A percentile compares a stretch with the other conserved stretches of the same genome.
These are phyloP conservation scores for Pseudocercospora pini-densiflorae DNA, from an alignment of 2,329 filamentous ascomycete species.

Conservation along the genomic window DNA sequence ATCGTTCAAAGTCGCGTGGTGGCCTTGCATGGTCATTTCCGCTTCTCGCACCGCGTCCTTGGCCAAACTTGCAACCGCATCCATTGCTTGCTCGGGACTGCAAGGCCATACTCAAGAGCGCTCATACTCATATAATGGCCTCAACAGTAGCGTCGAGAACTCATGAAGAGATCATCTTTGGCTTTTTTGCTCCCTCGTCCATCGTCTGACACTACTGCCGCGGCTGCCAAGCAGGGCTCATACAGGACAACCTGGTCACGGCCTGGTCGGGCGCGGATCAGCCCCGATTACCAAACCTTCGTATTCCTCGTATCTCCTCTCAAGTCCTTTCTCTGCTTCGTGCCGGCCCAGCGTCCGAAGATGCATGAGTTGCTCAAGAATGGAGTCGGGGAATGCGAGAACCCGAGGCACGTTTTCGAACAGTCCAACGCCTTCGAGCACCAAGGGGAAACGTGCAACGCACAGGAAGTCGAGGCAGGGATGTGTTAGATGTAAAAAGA, in stretches of 20 bases:
- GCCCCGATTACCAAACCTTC: neutral
- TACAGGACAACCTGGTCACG: neutral
- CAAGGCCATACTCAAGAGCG: too few relatives aligned
- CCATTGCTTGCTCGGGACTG: too few relatives aligned
- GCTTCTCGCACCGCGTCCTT: too few relatives aligned
- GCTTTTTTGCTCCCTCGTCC: neutral
- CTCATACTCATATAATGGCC: too few relatives aligned
- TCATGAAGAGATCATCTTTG: too few relatives aligned
- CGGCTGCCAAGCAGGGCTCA: neutral
- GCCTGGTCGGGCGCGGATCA: neutral
- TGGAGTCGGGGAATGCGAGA: neutral
- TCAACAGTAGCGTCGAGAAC: too few relatives aligned
- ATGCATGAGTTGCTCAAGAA: neutral
- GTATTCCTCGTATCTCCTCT: neutral
- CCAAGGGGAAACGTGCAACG: neutral
- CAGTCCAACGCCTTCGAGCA: neutral
- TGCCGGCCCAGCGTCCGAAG: neutral
- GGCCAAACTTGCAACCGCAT: too few relatives aligned
- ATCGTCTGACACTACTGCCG: neutral
- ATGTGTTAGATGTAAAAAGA: constrained; percentile 8
- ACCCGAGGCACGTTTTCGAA: neutral
- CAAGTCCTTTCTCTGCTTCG: neutral
- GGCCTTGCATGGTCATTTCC: too few relatives aligned
- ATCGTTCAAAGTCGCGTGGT: too few relatives aligned
- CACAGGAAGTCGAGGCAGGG: constrained; percentile 13